Evolutionary conservation across 2,329 filamentous ascomycete genomes (phyloP).

Genomic region (Paecilomyces sp.): DNA sequence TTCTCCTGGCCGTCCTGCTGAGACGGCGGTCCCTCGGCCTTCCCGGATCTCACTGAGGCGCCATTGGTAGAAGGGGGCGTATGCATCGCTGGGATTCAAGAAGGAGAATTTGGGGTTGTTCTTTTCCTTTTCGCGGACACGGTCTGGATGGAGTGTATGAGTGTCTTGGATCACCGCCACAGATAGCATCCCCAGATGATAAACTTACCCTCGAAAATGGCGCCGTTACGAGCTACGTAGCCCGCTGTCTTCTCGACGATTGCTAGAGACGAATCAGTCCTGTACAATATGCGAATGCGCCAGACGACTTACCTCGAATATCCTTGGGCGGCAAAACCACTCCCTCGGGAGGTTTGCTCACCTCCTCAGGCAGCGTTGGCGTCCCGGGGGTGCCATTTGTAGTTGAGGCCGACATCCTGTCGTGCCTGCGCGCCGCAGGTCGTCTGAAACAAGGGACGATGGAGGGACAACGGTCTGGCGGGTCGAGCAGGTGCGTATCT

Average conservation of each 20-base stretch:
- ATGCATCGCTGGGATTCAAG: conserved; percentile 70
- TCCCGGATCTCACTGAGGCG: conserved; percentile 76
- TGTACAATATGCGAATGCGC: not conserved
- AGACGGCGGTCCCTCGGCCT: conserved; percentile 71
- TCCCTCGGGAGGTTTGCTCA: conserved; percentile 71
- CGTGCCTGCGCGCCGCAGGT: conserved; percentile 3
- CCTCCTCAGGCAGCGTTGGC: conserved; percentile 44
- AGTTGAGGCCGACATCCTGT: conserved; percentile 32
- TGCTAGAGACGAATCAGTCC: conserved; percentile 32
- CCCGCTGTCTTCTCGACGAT: conserved; percentile 92
- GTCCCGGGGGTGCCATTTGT: conserved; percentile 22
- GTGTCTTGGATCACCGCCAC: not conserved
- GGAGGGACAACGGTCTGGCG: not conserved
- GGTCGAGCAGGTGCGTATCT: not conserved
- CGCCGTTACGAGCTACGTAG: conserved; percentile 66
- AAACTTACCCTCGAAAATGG: conserved; percentile 56
- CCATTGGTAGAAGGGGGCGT: conserved; percentile 86
- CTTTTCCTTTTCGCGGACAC: conserved; percentile 76
- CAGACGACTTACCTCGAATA: conserved; percentile 54
- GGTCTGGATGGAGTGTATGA: conserved; percentile 41
- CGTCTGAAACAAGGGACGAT: not conserved
- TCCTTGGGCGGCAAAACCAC: conserved; percentile 80
- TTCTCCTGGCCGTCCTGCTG: conserved; percentile 67
- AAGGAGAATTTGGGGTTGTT: conserved; percentile 90
- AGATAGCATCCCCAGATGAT: not conserved